A percentile compares a stretch with the other conserved stretches of the same genome.
These are phyloP conservation scores for Zalaria sp. DNA, from an alignment of 2,329 filamentous ascomycete genomes.

Conservation along the genomic window DNA sequence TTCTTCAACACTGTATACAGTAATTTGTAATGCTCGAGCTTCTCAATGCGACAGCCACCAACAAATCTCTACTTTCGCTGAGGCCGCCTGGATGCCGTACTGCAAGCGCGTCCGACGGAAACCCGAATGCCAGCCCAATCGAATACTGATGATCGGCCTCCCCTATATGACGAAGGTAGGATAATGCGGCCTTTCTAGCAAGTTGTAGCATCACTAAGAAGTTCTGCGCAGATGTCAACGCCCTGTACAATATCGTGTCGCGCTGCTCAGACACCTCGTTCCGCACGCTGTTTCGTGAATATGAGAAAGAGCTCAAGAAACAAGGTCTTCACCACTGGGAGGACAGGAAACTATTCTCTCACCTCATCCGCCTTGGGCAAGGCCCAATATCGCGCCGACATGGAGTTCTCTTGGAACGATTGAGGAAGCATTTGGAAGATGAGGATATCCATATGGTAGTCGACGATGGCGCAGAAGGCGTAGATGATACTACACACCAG, in stretches of 20 bases:
- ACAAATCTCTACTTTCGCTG: too few species aligned
- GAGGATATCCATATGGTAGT: conserved; percentile 62
- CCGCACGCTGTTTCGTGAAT: conserved; percentile 67
- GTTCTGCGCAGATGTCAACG: conserved; percentile 50
- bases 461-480: conserved; percentile 12
- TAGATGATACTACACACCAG: neutral
- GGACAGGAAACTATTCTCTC: conserved; percentile 61
- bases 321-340: conserved; percentile 58
- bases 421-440: conserved; percentile 50
- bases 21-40: neutral
- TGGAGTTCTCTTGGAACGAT: conserved; percentile 51
- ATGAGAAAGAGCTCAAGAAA: conserved; percentile 59
- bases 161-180: conserved; percentile 27
- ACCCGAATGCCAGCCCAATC: conserved; percentile 22
- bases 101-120: conserved; percentile 22
- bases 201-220: too few species aligned
- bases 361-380: conserved; percentile 61
- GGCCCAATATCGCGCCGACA: conserved; percentile 27
- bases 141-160: conserved; percentile 19
- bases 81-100: conserved; percentile 24
- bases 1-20: neutral
- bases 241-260: conserved; percentile 63
- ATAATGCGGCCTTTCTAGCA: neutral
- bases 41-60: too few species aligned
- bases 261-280: conserved; percentile 53